Evolutionary conservation across 2,329 filamentous ascomycete species (phyloP).

Genomic region (Cladobotryum mycophilum): DNA sequence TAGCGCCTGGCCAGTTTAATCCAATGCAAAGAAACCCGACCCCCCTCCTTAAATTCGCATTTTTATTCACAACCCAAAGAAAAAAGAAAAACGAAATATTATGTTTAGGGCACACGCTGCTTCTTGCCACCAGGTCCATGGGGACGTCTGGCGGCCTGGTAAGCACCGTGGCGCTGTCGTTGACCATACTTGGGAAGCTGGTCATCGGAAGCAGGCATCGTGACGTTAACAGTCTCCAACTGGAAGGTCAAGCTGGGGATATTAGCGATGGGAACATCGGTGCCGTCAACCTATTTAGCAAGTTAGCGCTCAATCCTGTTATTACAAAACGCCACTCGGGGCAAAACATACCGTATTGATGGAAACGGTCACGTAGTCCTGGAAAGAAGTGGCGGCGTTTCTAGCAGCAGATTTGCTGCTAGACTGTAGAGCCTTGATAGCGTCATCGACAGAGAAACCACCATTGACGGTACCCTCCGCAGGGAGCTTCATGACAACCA

Average conservation of each 20-base stretch:
- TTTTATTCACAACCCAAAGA: too few relatives aligned
- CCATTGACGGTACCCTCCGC: conserved; percentile 25
- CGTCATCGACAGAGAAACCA: conserved; percentile 44
- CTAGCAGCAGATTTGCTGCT: conserved; percentile 30
- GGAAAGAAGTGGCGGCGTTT: conserved; percentile 21
- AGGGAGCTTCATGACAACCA: conserved; percentile 33
- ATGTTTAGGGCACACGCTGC: too few relatives aligned
- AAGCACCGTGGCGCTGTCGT: conserved; percentile 2
- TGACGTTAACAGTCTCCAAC: conserved; percentile 28
- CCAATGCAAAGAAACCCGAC: too few relatives aligned
- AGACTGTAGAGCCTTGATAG: conserved; percentile 53
- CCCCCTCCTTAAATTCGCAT: too few relatives aligned
- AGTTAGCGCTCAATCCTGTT: not conserved
- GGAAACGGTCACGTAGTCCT: conserved; percentile 24
- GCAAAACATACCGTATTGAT: conserved; percentile 26
- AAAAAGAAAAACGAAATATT: too few relatives aligned
- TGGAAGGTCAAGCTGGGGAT: conserved; percentile 32
- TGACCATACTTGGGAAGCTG: conserved; percentile 24
- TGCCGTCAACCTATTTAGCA: conserved; percentile 25
- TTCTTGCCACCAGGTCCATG: too few relatives aligned
- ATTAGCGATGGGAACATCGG: conserved; percentile 18
- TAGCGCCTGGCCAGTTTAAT: too few relatives aligned
- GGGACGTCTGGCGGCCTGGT: too few relatives aligned
- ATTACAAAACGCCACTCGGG: not conserved
- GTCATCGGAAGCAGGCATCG: conserved; percentile 18